Evolutionary conservation across 306 rosid genomes (phyloP).

Genomic region (Macrotyloma uniflorum): DNA sequence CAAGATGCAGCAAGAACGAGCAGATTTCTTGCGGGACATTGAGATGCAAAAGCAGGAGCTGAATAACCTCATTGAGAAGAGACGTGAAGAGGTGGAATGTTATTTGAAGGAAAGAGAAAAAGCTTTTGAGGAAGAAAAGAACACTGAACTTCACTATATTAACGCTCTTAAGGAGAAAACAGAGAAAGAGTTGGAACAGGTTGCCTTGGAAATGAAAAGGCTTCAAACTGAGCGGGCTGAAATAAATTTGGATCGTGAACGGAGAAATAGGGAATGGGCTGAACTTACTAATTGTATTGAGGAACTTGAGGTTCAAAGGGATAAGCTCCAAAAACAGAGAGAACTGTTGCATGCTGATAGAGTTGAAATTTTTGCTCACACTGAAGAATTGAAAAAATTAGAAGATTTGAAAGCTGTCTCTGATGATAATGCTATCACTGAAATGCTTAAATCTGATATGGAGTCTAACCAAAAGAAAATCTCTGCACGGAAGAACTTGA

Average conservation of each 20-base stretch:
- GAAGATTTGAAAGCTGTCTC: constrained; percentile 69
- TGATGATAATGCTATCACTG: constrained; percentile 57
- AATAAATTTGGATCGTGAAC: constrained; percentile 84
- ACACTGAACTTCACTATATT: constrained; percentile 61
- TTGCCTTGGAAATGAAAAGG: constrained; percentile 74
- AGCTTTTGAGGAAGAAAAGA: constrained; percentile 82
- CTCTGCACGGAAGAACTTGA: constrained; percentile 51
- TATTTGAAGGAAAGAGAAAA: constrained; percentile 72
- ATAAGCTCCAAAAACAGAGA: constrained; percentile 85
- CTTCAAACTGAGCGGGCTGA: constrained; percentile 77
- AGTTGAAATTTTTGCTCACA: constrained; percentile 65
- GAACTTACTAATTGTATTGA: constrained; percentile 80
- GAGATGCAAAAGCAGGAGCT: constrained; percentile 77
- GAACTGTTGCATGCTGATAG: constrained; percentile 88
- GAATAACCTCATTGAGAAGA: constrained; percentile 80
- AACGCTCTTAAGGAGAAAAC: constrained; percentile 73
- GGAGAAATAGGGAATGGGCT: constrained; percentile 87
- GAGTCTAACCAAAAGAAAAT: constrained; percentile 51
- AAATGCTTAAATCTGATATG: constrained; percentile 62
- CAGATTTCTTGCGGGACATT: constrained; percentile 75
- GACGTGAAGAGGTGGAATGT: constrained; percentile 89
- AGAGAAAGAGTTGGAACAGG: constrained; percentile 74
- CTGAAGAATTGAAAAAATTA: constrained; percentile 73
- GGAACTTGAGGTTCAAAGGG: constrained; percentile 88
- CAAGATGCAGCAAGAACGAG: constrained; percentile 90